A percentile compares a stretch with the other conserved stretches of the same genome.
phyloP scores from a whole-genome alignment of 441 rosid genomes.

The Mallotus japonicus region DNA sequence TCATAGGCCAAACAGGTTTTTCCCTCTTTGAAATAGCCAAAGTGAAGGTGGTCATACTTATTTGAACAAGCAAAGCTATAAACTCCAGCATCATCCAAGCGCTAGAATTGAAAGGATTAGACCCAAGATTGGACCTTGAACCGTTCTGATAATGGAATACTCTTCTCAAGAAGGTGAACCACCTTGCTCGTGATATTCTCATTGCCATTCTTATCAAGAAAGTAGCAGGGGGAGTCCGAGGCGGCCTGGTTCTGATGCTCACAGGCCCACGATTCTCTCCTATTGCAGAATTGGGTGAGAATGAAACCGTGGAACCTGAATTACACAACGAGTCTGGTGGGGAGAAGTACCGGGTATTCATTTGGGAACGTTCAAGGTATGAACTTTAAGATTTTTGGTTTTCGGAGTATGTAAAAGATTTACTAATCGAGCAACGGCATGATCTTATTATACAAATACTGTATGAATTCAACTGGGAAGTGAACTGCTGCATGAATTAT shows the following conservation, averaged over 20 bases:
- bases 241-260: constrained; percentile 46
- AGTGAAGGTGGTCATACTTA: constrained; percentile 59
- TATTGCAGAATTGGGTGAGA: constrained; percentile 48
- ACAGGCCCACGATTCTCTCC: constrained; percentile 30
- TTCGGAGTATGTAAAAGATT: neutral
- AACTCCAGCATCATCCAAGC: constrained; percentile 88
- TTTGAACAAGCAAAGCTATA: constrained; percentile 61
- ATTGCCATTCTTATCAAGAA: constrained; percentile 59
- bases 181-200: constrained; percentile 87
- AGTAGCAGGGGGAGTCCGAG: constrained; percentile 44
- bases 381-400: neutral
- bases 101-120: constrained; percentile 85
- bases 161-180: constrained; percentile 88
- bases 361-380: constrained; percentile 21
- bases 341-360: constrained; percentile 56
- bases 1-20: constrained; percentile 86
- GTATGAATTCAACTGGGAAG: neutral
- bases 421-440: constrained; percentile 3
- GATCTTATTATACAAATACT: neutral
- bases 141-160: constrained; percentile 97
- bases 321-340: constrained; percentile 46
- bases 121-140: constrained; percentile 80
- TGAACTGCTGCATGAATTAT: constrained; percentile 28
- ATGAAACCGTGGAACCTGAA: constrained; percentile 39
- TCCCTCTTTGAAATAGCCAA: constrained; percentile 63